Conservation (phyloP, 2,329 filamentous ascomycete genomes). For the Alternaria gansuensis region DNA sequence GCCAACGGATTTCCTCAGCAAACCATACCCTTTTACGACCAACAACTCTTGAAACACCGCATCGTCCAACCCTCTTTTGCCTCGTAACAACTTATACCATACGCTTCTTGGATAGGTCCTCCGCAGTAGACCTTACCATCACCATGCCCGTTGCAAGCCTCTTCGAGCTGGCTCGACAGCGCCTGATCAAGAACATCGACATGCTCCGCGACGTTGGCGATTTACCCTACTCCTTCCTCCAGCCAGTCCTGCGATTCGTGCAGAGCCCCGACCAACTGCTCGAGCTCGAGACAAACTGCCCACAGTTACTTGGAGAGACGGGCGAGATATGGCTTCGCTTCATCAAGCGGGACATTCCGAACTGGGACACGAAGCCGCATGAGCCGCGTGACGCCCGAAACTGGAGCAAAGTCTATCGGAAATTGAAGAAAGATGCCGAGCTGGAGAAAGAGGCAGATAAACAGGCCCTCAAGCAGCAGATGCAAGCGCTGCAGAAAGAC, state of each 20-base stretch:
- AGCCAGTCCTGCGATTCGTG: constrained; percentile 74
- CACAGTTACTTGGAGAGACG: constrained; percentile 75
- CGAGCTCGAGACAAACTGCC: constrained; percentile 76
- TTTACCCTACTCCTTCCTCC: constrained; percentile 71
- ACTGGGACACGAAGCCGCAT: constrained; percentile 70
- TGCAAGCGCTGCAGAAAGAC: constrained; percentile 45
- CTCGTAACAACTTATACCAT: neutral
- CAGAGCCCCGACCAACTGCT: constrained; percentile 76
- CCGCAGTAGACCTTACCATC: neutral
- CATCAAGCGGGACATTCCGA: constrained; percentile 79
- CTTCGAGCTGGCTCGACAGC: constrained; percentile 52
- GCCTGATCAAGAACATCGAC: constrained; percentile 54
- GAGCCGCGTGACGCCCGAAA: constrained; percentile 69
- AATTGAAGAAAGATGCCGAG: constrained; percentile 55
- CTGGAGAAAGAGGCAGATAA: constrained; percentile 46
- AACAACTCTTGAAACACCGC: neutral
- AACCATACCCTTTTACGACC: neutral
- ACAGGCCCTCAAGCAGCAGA: constrained; percentile 43
- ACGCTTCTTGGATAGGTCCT: neutral
- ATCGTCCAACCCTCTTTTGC: neutral
- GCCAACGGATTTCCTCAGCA: constrained; percentile 3
- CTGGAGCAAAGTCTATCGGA: constrained; percentile 80
- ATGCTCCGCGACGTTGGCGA: constrained; percentile 74
- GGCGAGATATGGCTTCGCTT: constrained; percentile 80
- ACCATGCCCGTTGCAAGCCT: constrained; percentile 52